These are phyloP conservation scores for Solidago caesia DNA, from an alignment of 129 eudicot genomes.

Conservation along the genomic window DNA sequence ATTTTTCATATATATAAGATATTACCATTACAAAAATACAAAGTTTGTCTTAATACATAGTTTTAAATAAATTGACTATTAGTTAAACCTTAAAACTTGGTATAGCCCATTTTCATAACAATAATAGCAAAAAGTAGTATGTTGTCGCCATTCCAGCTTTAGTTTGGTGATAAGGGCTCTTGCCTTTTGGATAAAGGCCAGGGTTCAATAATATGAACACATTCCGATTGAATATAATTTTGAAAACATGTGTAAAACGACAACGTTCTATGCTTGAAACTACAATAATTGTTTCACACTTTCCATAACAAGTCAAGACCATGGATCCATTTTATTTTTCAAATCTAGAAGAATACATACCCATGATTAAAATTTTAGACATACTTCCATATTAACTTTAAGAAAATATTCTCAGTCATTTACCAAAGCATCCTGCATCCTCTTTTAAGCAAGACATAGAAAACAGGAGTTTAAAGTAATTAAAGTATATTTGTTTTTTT, in stretches of 20 bases:
- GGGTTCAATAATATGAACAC: too few relatives aligned
- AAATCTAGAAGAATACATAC: conserved; percentile 8
- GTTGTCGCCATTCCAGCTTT: not conserved
- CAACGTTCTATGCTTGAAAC: not conserved
- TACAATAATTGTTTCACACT: not conserved
- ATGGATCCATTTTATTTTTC: conserved; percentile 8
- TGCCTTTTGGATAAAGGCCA: too few relatives aligned
- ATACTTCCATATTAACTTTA: conserved; percentile 14
- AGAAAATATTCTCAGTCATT: conserved; percentile 18
- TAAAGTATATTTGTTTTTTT: conserved; percentile 16
- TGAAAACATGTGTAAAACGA: not conserved
- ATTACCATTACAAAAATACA: not conserved
- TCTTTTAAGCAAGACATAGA: conserved; percentile 22
- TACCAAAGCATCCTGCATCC: conserved; percentile 10
- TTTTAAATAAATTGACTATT: not conserved
- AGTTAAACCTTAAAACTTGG: not conserved
- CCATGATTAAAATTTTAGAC: not conserved
- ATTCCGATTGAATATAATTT: not conserved
- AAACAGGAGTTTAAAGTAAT: conserved; percentile 10
- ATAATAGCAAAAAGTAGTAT: not conserved
- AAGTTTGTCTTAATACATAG: not conserved
- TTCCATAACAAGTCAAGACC: conserved; percentile 9
- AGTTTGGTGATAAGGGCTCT: not conserved
- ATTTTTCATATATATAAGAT: not conserved
- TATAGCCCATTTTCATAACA: not conserved